Evolutionary conservation across 257 asterid genomes (phyloP).

Genomic region (Leonotis leonurus): DNA sequence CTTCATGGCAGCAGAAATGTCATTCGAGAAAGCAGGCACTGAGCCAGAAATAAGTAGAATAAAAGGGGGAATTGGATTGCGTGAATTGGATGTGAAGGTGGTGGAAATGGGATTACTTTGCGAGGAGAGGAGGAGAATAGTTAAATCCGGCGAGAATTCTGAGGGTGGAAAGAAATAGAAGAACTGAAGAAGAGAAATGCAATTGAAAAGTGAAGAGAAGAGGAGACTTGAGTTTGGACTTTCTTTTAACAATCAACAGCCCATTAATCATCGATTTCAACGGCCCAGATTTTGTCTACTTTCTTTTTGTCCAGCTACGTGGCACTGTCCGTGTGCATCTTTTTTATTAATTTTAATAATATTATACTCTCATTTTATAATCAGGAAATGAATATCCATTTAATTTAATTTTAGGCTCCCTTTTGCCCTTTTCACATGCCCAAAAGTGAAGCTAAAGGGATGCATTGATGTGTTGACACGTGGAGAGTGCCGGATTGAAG

Average conservation of each 20-base stretch:
- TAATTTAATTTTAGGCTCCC: too few species aligned
- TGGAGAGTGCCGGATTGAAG: too few species aligned
- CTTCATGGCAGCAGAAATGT: slow-evolving; percentile 19
- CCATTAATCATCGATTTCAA: not conserved
- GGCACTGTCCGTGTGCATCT: not conserved
- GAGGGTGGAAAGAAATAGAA: not conserved
- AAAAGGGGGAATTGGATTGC: slow-evolving; percentile 8
- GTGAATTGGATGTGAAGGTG: slow-evolving; percentile 14
- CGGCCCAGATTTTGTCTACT: not conserved
- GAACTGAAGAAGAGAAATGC: not conserved
- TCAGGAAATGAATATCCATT: too few species aligned
- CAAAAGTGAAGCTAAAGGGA: too few species aligned
- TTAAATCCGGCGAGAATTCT: slow-evolving; percentile 8
- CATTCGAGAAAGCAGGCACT: slow-evolving; percentile 8
- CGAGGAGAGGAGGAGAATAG: not conserved
- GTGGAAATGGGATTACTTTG: slow-evolving; percentile 4
- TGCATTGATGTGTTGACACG: too few species aligned
- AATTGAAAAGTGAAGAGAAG: not conserved
- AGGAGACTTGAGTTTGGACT: not conserved
- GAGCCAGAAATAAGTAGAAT: not conserved
- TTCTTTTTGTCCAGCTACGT: not conserved
- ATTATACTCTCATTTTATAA: too few species aligned
- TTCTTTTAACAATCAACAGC: not conserved
- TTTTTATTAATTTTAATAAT: not conserved
- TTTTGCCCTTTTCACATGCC: too few species aligned